phyloP scores from a whole-genome alignment of 2,329 filamentous ascomycete genomes.

The Apiospora pterosperma region DNA sequence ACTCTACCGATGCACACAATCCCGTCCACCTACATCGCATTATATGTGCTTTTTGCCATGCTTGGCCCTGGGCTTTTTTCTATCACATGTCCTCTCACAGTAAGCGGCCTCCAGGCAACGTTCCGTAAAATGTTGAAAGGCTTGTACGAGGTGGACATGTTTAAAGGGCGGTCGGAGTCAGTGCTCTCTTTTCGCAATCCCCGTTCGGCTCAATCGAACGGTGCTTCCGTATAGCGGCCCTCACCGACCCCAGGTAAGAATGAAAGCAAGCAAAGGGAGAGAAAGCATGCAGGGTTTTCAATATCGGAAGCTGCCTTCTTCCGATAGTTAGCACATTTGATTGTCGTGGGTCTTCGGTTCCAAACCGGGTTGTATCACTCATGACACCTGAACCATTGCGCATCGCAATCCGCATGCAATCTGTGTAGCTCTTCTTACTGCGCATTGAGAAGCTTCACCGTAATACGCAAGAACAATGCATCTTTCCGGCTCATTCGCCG shows the following conservation, averaged over 20 bases:
- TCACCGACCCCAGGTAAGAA: not conserved
- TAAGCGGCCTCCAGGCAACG: not conserved
- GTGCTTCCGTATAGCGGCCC: not conserved
- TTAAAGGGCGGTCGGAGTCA: not conserved
- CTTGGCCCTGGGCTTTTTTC: not conserved
- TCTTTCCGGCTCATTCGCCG: not conserved
- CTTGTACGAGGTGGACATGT: not conserved
- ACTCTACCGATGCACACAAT: not conserved
- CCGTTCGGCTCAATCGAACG: not conserved
- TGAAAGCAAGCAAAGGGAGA: not conserved
- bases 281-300: not conserved
- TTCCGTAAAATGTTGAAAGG: not conserved
- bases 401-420: not conserved
- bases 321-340: not conserved
- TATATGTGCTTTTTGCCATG: not conserved
- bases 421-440: not conserved
- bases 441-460: too few species aligned
- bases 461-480: not conserved
- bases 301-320: not conserved
- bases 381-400: not conserved
- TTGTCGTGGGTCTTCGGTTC: not conserved
- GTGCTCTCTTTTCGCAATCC: not conserved
- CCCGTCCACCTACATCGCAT: not conserved
- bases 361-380: not conserved
- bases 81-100: not conserved